Conservation (phyloP, 2,329 filamentous ascomycete species). For the Chaetomium globosum region DNA sequence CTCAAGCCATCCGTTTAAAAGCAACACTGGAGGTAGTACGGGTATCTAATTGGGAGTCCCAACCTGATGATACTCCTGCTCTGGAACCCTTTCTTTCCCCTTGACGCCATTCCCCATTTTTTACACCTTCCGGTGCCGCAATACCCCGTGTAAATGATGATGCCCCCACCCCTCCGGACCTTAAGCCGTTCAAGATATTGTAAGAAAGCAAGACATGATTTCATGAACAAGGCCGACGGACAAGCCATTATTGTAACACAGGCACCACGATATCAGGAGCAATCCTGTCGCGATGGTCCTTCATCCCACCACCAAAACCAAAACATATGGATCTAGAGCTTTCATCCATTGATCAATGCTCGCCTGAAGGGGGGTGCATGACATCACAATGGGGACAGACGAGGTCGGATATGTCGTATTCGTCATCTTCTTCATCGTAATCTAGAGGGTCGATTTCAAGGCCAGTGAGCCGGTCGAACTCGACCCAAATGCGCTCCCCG, state of each 20-base stretch:
- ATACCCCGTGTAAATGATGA: neutral
- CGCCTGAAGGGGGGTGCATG: conserved; percentile 16
- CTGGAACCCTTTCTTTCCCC: neutral
- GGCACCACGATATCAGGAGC: neutral
- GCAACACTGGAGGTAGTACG: conserved; percentile 1
- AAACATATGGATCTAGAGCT: no score
- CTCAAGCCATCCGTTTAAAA: neutral
- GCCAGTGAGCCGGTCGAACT: conserved; percentile 46
- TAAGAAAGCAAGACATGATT: conserved; percentile 14
- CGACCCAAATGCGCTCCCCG: conserved; percentile 50
- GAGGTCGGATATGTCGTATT: conserved; percentile 26
- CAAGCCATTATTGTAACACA: neutral
- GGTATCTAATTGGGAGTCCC: conserved; percentile 9
- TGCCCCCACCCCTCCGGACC: neutral
- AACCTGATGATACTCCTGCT: neutral
- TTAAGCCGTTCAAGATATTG: neutral
- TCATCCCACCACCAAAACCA: neutral
- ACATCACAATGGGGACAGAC: conserved; percentile 32
- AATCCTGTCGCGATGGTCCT: neutral
- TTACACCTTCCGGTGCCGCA: neutral
- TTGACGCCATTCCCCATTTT: neutral
- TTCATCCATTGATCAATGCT: neutral
- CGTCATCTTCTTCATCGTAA: conserved; percentile 24
- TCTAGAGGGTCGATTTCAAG: conserved; percentile 13
- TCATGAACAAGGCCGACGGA: neutral